Conservation (phyloP, 2,329 filamentous ascomycete species). For the Fusarium ambrosium region DNA sequence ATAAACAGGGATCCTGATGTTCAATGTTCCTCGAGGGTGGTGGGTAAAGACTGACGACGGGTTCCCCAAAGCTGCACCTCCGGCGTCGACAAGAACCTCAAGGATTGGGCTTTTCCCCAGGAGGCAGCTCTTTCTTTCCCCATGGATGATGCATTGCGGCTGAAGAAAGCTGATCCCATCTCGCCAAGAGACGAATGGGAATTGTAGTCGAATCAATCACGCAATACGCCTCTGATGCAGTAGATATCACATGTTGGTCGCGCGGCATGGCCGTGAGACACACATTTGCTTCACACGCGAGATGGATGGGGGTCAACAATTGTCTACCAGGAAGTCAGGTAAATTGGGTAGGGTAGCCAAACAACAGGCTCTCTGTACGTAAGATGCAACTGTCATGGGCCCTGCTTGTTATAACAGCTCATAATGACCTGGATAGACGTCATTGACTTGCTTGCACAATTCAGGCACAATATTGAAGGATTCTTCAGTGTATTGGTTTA, state of each 20-base stretch:
- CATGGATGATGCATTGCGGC: conserved; percentile 11
- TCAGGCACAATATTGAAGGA: not conserved
- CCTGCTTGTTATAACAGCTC: not conserved
- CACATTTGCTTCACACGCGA: not conserved
- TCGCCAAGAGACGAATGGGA: conserved; percentile 3
- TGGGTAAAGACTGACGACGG: conserved; percentile 22
- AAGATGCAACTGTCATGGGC: not conserved
- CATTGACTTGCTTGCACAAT: conserved; percentile 6
- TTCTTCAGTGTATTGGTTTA: not conserved
- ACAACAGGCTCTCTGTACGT: not conserved
- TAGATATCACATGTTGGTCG: conserved; percentile 15
- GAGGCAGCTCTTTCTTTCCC: not conserved
- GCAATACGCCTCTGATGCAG: conserved; percentile 5
- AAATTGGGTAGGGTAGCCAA: not conserved
- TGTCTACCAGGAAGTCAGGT: no score
- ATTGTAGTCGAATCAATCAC: conserved; percentile 1
- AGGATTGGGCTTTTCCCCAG: not conserved
- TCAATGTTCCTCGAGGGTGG: conserved; percentile 9
- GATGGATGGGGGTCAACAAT: not conserved
- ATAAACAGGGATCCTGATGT: conserved; percentile 30
- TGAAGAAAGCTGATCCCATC: not conserved
- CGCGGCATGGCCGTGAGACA: conserved; percentile 24
- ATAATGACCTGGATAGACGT: not conserved
- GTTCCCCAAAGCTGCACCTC: conserved; percentile 11
- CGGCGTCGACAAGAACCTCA: not conserved